Evolutionary conservation across 139 green algal genomes (phyloP), one percentile per base, ranked within the genome.

Genomic region (Tetradesmus lagerheimii): DNA sequence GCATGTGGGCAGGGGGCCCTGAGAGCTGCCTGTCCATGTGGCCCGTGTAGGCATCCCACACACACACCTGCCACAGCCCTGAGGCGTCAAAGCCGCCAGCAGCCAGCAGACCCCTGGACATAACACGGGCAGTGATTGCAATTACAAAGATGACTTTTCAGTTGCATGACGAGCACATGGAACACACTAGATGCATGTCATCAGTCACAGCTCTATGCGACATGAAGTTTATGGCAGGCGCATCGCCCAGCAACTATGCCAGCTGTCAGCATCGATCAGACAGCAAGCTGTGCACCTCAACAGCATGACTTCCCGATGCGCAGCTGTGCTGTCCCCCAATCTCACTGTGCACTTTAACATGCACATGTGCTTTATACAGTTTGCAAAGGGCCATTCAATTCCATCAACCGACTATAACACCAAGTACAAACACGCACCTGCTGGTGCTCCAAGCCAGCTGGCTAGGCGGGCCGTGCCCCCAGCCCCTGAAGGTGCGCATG

Each of bases 371-470:
- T n/a, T n/a, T n/a, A n/a, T n/a, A n/a, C n/a, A n/a, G n/a, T n/a
- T n/a, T n/a, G n/a, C n/a, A n/a, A n/a, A n/a, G n/a, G n/a, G n/a
- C n/a, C n/a, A n/a, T n/a, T n/a, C n/a, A n/a, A n/a, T n/a, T n/a
- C n/a, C n/a, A n/a, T n/a, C n/a, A n/a, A n/a, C n/a, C n/a, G n/a
- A n/a, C n/a, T n/a, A n/a, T n/a, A n/a, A n/a, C n/a, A n/a, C n/a
- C n/a, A n/a, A n/a, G n/a, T n/a, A n/a, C n/a, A n/a, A n/a, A n/a
- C n/a, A 2, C 79, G 62, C 62, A 86, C 87, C 87, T 91, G 39
- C 14, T 66, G 23, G 66, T 64, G 78, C 87, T 87, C 87, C 87
- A 91, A 9, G 87, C 87, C 35, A 91, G 29, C 78, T 91, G 87
- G 41, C n/a, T 25, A n/a, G 87, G 87, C 35, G 25, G 57, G 71